These are phyloP conservation scores for Alternaria viburni DNA, from an alignment of 2,329 filamentous ascomycete species.

Conservation along the genomic window DNA sequence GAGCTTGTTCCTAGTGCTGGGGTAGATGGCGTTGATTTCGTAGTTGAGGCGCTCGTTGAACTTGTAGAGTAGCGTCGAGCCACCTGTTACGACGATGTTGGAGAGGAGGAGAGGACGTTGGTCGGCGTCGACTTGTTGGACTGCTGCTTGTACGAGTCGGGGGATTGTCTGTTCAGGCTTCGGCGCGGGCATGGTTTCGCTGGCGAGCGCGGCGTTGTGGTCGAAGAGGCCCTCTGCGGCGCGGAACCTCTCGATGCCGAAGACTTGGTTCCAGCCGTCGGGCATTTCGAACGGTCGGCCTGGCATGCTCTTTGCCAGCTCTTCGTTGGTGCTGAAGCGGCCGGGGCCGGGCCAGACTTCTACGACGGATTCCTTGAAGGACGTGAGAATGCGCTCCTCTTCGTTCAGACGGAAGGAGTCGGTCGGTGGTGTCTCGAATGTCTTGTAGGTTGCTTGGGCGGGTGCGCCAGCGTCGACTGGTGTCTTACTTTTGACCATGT, in stretches of 20 bases:
- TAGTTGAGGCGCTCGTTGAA: slow-evolving; percentile 89
- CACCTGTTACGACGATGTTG: slow-evolving; percentile 93
- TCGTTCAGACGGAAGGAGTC: slow-evolving; percentile 81
- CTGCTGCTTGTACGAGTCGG: slow-evolving; percentile 76
- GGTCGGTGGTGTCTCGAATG: slow-evolving; percentile 66
- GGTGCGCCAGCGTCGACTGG: slow-evolving; percentile 85
- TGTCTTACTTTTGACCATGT: slow-evolving; percentile 84
- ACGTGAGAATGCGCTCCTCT: slow-evolving; percentile 89
- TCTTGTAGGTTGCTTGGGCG: slow-evolving; percentile 75
- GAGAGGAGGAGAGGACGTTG: slow-evolving; percentile 80
- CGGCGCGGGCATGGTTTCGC: slow-evolving; percentile 58
- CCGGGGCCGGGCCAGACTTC: slow-evolving; percentile 89
- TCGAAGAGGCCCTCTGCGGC: slow-evolving; percentile 92
- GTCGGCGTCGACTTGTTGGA: slow-evolving; percentile 86
- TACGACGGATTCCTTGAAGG: slow-evolving; percentile 98
- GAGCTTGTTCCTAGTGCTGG: slow-evolving; percentile 84
- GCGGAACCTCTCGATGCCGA: slow-evolving; percentile 84
- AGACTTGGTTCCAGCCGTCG: slow-evolving; percentile 94
- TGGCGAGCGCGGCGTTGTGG: slow-evolving; percentile 72
- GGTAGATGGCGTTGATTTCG: slow-evolving; percentile 82
- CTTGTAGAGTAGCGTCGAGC: slow-evolving; percentile 83
- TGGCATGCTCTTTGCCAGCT: slow-evolving; percentile 73
- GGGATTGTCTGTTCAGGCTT: slow-evolving; percentile 81
- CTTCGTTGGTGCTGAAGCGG: slow-evolving; percentile 73
- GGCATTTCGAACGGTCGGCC: slow-evolving; percentile 96